Evolutionary conservation across 2,329 filamentous ascomycete genomes (phyloP).

Genomic region (Pseudogymnoascus sp.): DNA sequence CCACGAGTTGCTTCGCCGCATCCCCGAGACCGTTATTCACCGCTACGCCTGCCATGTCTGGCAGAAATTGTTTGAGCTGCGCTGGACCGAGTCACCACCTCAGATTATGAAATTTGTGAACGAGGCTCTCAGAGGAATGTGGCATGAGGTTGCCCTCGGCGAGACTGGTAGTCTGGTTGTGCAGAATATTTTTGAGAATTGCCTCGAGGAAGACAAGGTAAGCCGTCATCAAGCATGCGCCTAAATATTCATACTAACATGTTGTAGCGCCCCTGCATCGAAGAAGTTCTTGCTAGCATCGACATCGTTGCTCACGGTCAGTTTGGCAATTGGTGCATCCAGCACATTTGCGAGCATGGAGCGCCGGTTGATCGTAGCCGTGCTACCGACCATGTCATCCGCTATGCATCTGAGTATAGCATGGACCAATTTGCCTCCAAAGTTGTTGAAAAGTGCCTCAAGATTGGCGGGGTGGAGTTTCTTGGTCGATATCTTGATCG

Average conservation of each 20-base stretch:
- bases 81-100: conserved; percentile 89
- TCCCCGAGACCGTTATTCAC: conserved; percentile 96
- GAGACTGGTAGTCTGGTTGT: conserved; percentile 97
- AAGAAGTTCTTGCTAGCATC: conserved; percentile 90
- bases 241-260: conserved; percentile 12
- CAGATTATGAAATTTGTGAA: conserved; percentile 99
- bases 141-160: conserved; percentile 94
- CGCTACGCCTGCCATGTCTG: conserved; percentile 98
- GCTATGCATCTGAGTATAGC: conserved; percentile 90
- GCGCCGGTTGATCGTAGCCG: conserved; percentile 83
- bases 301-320: conserved; percentile 95
- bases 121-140: conserved; percentile 89
- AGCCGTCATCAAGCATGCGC: conserved; percentile 19
- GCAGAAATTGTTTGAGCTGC: conserved; percentile 98
- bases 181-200: conserved; percentile 99
- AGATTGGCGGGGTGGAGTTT: conserved; percentile 88
- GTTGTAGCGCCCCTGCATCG: conserved; percentile 84
- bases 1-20: conserved; percentile 88
- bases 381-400: conserved; percentile 91
- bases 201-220: conserved; percentile 96
- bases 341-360: conserved; percentile 97
- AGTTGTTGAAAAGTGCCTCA: conserved; percentile 97
- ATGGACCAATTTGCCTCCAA: conserved; percentile 99
- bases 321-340: conserved; percentile 99
- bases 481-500: conserved; percentile 86